Evolutionary conservation across 805 yeast species (phyloP), one percentile per base, ranked within the genome.

Genomic region (Metschnikowia kunwiensis): DNA sequence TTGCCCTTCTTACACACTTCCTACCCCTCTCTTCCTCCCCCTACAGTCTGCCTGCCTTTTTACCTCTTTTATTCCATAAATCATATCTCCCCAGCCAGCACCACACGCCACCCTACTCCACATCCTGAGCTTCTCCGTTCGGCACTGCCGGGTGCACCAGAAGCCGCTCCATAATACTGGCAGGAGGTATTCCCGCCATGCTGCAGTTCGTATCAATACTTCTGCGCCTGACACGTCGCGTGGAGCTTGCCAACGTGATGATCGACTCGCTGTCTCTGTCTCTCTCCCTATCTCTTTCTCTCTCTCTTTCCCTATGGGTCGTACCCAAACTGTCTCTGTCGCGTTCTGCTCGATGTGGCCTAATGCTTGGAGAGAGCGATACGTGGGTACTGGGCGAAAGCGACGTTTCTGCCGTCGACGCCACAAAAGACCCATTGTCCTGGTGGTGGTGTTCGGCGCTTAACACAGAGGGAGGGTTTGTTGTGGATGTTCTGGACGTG

Each of bases 171-270:
- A 78, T 61, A 7, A 81, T 78, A 45, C 83, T 76, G n/a, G 85
- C 82, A 0, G 88, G 87, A 1, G 87, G 78, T 12, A 82, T 80
- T 0, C 86, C 86, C 18, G 78, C 66, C 0, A 83, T 77, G 33
- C 83, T 76, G 14, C 85, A 76, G 46, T 78, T 80, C 3, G 82
- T 73, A 18, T 75, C 73, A 21, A 65, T 55, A 42, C 71, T 64
- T 36, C 72, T 53, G 42, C 74, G 53, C 33, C 72, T 51, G 9
- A 53, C 42, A 32, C 71, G 48, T 34, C 73, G 47, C 17, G 70
- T 56, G 5, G 67, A 59, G 34, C 66, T 58, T 6, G 74, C 73
- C 42, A 68, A 52, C 3, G 74, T 68, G 13, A 68, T 61, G 9
- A 68, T 68, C 12, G 63, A 55, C 53, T 67, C 72, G 43, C 66